Percentiles rank a stretch among this genome's conserved stretches.
phyloP scores from a whole-genome alignment of 495 filamentous ascomycete species.

The Glonium stellatum region DNA sequence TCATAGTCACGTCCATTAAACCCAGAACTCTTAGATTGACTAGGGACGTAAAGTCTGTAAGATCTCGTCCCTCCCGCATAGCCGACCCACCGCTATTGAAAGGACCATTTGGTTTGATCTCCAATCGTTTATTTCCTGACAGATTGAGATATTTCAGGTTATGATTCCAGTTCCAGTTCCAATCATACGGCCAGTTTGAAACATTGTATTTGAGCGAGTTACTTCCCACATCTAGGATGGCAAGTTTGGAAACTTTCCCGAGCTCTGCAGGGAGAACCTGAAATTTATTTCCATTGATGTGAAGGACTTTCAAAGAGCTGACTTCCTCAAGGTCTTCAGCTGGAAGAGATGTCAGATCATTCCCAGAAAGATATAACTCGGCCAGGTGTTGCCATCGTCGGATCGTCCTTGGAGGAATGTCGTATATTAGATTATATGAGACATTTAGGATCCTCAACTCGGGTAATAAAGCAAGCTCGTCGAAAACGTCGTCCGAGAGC shows the following conservation, averaged over 20 bases:
- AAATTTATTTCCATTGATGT: constrained; percentile 97
- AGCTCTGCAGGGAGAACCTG: constrained; percentile 93
- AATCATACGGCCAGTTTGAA: constrained; percentile 98
- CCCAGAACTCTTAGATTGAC: constrained; percentile 82
- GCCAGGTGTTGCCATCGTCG: constrained; percentile 79
- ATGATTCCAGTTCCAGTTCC: constrained; percentile 99
- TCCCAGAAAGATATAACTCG: constrained; percentile 92
- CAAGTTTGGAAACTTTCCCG: constrained; percentile 82
- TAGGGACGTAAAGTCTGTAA: constrained; percentile 86
- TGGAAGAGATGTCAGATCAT: constrained; percentile 82
- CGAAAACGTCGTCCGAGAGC: constrained; percentile 87
- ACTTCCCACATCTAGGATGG: constrained; percentile 89
- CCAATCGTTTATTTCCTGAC: constrained; percentile 91
- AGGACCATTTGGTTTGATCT: constrained; percentile 81
- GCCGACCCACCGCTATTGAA: constrained; percentile 44
- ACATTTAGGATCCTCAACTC: constrained; percentile 88
- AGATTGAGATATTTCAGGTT: constrained; percentile 93
- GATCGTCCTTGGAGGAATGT: constrained; percentile 82
- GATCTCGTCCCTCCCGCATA: constrained; percentile 49
- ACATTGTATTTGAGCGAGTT: constrained; percentile 99
- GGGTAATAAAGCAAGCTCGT: constrained; percentile 72
- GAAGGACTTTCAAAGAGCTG: constrained; percentile 75
- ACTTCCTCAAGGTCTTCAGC: constrained; percentile 91
- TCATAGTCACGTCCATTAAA: constrained; percentile 96
- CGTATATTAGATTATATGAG: constrained; percentile 88